Conservation (phyloP, 768 basidiomycete genomes). For the Rhizopogon vulgaris region DNA sequence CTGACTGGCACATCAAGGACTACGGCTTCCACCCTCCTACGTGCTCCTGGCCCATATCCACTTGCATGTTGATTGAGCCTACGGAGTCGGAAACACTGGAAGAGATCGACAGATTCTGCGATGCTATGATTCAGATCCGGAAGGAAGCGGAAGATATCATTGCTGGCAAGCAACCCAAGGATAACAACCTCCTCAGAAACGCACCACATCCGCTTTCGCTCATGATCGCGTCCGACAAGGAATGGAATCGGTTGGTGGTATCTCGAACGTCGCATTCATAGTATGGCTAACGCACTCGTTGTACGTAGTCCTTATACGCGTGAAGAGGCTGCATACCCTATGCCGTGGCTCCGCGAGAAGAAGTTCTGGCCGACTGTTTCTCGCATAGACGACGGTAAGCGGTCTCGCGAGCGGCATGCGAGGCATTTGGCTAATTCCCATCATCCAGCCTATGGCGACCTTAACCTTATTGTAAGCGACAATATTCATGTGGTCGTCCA, state of each 20-base stretch:
- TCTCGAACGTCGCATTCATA: neutral
- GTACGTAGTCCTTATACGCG: slow-evolving; percentile 81
- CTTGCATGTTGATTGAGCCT: slow-evolving; percentile 96
- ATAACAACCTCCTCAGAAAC: slow-evolving; percentile 89
- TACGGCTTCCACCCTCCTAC: slow-evolving; percentile 97
- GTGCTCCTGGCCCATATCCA: slow-evolving; percentile 96
- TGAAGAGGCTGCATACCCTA: slow-evolving; percentile 84
- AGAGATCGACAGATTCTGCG: slow-evolving; percentile 95
- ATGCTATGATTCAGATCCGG: slow-evolving; percentile 97
- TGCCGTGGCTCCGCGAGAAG: slow-evolving; percentile 73
- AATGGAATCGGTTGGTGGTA: slow-evolving; percentile 76
- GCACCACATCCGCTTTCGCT: slow-evolving; percentile 87
- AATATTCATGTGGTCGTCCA: neutral
- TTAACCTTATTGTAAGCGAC: slow-evolving; percentile 75
- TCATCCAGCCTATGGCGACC: slow-evolving; percentile 77
- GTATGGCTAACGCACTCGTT: slow-evolving; percentile 2
- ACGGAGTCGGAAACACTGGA: slow-evolving; percentile 94
- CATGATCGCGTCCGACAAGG: slow-evolving; percentile 60
- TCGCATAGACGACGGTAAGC: slow-evolving; percentile 87
- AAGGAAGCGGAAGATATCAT: slow-evolving; percentile 86
- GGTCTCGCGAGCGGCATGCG: neutral
- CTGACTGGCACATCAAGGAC: slow-evolving; percentile 41
- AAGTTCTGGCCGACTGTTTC: slow-evolving; percentile 98
- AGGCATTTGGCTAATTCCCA: neutral
- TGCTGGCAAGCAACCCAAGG: slow-evolving; percentile 80